phyloP scores from a whole-genome alignment of 192 early-diverging fungal species.

The Coemansia sp. region DNA sequence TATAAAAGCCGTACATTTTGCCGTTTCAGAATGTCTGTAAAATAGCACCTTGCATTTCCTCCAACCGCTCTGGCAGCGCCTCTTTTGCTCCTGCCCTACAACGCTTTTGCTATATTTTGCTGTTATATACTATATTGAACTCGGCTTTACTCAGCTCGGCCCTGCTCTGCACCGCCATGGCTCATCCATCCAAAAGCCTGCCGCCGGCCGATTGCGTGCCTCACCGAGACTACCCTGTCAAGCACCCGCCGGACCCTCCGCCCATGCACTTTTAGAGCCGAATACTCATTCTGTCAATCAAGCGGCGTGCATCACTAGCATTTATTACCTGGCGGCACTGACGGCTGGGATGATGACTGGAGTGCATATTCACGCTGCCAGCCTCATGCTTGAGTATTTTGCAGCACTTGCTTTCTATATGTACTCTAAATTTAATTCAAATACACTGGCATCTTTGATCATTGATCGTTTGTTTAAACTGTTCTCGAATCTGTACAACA shows the following conservation, averaged over 20 bases:
- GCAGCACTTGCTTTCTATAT: too few species aligned
- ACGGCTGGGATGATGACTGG: too few species aligned
- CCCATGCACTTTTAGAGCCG: constrained; percentile 24
- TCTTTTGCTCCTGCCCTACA: neutral
- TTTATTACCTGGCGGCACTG: neutral
- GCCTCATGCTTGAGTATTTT: too few species aligned
- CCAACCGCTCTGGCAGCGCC: neutral
- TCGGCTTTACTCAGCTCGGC: neutral
- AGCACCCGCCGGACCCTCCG: constrained; percentile 52
- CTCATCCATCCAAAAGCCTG: neutral
- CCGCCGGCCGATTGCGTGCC: constrained; percentile 28
- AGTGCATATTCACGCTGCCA: too few species aligned
- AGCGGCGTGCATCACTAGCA: neutral
- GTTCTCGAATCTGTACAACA: neutral
- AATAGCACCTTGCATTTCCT: constrained; percentile 9
- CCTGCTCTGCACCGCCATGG: neutral
- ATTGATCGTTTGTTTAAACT: neutral
- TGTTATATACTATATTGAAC: neutral
- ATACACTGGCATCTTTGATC: too few species aligned
- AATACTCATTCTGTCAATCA: neutral
- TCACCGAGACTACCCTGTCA: constrained; percentile 51
- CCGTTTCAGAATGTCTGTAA: constrained; percentile 32
- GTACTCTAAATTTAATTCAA: too few species aligned
- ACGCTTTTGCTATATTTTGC: neutral
- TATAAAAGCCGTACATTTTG: constrained; percentile 23